phyloP scores from a whole-genome alignment of 306 rosid species.

The Ceratonia siliqua region DNA sequence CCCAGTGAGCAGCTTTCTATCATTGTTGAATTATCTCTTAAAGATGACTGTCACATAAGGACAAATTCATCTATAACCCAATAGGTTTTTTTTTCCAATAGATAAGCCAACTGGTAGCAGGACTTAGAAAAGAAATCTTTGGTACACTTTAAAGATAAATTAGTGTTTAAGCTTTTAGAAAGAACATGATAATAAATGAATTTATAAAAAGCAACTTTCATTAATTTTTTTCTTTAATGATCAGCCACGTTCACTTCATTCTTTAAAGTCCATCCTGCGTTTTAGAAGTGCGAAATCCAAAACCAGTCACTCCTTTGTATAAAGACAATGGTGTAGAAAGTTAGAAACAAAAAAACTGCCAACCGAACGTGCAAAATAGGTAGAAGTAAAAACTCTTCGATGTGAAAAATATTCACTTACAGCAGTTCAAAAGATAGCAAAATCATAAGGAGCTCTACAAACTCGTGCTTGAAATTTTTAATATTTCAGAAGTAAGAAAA shows the following conservation, averaged over 20 bases:
- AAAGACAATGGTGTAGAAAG: background rate
- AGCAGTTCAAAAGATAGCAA: background rate
- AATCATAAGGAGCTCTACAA: background rate
- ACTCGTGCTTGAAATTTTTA: background rate
- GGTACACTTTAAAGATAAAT: too few relatives aligned
- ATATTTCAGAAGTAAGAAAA: slow-evolving; percentile 16
- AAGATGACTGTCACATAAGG: too few relatives aligned
- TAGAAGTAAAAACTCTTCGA: too few relatives aligned
- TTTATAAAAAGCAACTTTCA: background rate
- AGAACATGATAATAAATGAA: background rate
- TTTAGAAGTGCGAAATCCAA: background rate
- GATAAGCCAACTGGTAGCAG: background rate
- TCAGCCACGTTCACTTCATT: background rate
- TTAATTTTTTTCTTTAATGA: background rate
- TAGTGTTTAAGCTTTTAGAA: too few relatives aligned
- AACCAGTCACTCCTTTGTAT: background rate
- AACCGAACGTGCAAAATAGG: too few relatives aligned
- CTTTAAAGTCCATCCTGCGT: too few relatives aligned
- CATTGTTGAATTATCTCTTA: too few relatives aligned
- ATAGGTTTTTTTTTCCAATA: too few relatives aligned
- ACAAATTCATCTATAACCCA: too few relatives aligned
- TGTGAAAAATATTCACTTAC: too few relatives aligned
- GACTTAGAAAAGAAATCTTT: background rate
- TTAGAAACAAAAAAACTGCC: too few relatives aligned
- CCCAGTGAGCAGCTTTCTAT: too few relatives aligned